phyloP scores from a whole-genome alignment of 768 basidiomycete genomes.

The Pleurotus platypus region DNA sequence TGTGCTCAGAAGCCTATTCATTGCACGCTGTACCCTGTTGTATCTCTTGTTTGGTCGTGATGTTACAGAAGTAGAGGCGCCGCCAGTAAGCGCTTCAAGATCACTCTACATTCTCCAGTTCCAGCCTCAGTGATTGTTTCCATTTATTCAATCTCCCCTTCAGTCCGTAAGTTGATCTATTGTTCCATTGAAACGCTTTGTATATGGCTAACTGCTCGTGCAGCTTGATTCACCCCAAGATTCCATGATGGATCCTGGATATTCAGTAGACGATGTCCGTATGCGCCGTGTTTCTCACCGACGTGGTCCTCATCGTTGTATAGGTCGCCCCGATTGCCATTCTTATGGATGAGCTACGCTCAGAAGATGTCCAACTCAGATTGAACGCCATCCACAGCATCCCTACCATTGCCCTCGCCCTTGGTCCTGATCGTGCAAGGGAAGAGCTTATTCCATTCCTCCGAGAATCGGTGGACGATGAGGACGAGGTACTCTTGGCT shows the following conservation, averaged over 20 bases:
- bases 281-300: conserved; percentile 8
- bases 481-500: conserved; percentile 95
- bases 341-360: conserved; percentile 96
- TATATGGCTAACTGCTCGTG: background rate
- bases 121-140: too few species aligned
- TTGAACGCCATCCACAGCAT: conserved; percentile 96
- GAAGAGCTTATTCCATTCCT: conserved; percentile 96
- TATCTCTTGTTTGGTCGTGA: too few species aligned
- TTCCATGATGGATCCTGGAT: conserved; percentile 60
- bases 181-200: background rate
- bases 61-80: too few species aligned
- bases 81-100: too few species aligned
- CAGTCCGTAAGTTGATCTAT: background rate
- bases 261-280: conserved; percentile 68
- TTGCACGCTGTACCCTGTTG: too few species aligned
- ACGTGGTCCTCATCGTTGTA: conserved; percentile 17
- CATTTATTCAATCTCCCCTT: background rate
- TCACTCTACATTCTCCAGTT: too few species aligned
- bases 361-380: conserved; percentile 95
- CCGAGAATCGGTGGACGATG: conserved; percentile 98
- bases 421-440: conserved; percentile 92
- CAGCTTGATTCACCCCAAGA: background rate
- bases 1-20: too few species aligned
- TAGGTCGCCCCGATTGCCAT: conserved; percentile 94
- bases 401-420: conserved; percentile 95